phyloP scores from a whole-genome alignment of 139 green algal genomes.

The Tetraselmis striata region DNA sequence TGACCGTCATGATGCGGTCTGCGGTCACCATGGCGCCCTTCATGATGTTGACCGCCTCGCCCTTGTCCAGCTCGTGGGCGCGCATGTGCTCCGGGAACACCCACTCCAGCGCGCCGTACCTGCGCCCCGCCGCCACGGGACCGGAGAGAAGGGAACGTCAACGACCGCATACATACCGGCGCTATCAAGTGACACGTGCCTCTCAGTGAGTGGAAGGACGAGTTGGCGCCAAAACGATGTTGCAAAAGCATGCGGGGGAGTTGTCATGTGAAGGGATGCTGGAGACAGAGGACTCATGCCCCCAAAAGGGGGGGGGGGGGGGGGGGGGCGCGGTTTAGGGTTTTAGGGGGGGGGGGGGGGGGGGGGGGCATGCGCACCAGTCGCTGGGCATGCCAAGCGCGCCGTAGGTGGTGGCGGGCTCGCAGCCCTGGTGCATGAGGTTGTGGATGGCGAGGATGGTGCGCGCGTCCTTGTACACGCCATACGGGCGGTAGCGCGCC shows the following conservation, averaged over 20 bases:
- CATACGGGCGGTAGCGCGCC: slow-evolving; percentile 21
- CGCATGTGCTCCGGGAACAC: slow-evolving; percentile 76
- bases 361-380: slow-evolving; percentile 12
- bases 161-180: too few relatives aligned
- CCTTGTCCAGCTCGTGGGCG: neutral
- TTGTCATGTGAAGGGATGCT: too few relatives aligned
- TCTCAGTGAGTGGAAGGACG: too few relatives aligned
- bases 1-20: slow-evolving; percentile 37
- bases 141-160: too few relatives aligned
- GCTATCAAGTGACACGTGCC: too few relatives aligned
- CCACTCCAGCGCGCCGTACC: slow-evolving; percentile 81
- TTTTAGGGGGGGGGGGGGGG: too few relatives aligned
- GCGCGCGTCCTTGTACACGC: slow-evolving; percentile 27
- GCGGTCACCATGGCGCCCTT: slow-evolving; percentile 23
- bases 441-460: slow-evolving; percentile 64
- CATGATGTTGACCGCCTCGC: slow-evolving; percentile 19
- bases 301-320: too few relatives aligned
- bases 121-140: neutral
- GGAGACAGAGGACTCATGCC: too few relatives aligned
- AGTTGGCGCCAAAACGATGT: too few relatives aligned
- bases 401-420: slow-evolving; percentile 20
- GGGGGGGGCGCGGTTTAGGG: too few relatives aligned
- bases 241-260: too few relatives aligned
- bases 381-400: slow-evolving; percentile 25
- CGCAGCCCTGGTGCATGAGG: slow-evolving; percentile 60